phyloP scores from a whole-genome alignment of 1,139 yeast genomes.

The Blastobotrys persicus region DNA sequence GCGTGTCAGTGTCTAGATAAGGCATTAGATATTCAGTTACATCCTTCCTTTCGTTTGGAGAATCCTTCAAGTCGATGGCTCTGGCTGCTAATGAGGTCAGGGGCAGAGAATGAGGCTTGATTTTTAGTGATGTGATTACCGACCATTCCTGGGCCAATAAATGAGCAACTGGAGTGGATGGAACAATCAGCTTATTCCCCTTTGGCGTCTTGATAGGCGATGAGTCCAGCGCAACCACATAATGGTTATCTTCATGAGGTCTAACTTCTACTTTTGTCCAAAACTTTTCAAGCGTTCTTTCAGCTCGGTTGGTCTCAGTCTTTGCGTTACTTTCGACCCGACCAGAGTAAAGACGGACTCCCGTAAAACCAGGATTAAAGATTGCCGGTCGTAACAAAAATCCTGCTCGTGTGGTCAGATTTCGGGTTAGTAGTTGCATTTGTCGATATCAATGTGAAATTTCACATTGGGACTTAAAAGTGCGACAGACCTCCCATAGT shows the following conservation, averaged over 20 bases:
- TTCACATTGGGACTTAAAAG: neutral
- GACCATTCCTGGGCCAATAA: slow-evolving; percentile 88
- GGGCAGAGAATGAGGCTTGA: slow-evolving; percentile 80
- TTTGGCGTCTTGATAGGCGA: slow-evolving; percentile 82
- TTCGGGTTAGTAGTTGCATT: neutral
- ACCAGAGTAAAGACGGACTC: neutral
- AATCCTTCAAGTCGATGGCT: slow-evolving; percentile 58
- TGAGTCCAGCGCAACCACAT: slow-evolving; percentile 63
- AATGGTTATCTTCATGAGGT: slow-evolving; percentile 30
- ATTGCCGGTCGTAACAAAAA: neutral
- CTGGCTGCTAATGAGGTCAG: slow-evolving; percentile 84
- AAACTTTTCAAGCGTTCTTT: slow-evolving; percentile 70
- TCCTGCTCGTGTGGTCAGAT: neutral
- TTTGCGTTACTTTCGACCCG: slow-evolving; percentile 25
- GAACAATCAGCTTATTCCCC: slow-evolving; percentile 68
- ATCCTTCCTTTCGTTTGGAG: slow-evolving; percentile 26
- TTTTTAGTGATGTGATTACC: slow-evolving; percentile 62
- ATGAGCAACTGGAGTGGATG: slow-evolving; percentile 59
- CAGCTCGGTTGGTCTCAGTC: slow-evolving; percentile 66
- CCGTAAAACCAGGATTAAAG: neutral
- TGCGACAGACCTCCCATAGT: neutral
- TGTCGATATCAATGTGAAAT: neutral
- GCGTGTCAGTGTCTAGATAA: slow-evolving; percentile 89
- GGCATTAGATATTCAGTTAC: slow-evolving; percentile 50
- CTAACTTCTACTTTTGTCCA: slow-evolving; percentile 75